phyloP scores from a whole-genome alignment of 1,284 basidiomycete genomes.

The Thelephora terrestris region DNA sequence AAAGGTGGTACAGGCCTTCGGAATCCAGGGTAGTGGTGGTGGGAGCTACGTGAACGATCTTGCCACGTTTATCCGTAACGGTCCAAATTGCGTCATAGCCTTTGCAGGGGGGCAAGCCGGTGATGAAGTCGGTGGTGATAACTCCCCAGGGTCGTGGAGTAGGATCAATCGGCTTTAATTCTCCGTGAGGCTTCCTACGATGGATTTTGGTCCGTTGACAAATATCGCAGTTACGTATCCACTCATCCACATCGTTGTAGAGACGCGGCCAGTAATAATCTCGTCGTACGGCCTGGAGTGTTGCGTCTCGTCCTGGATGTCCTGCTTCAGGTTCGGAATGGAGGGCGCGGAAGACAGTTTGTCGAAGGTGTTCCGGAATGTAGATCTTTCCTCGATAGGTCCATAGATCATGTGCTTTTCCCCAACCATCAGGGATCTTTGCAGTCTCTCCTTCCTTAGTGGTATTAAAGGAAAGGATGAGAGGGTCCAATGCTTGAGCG shows the following conservation, averaged over 20 bases:
- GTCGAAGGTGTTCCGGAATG: slow-evolving; percentile 13
- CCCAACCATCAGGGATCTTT: too few species aligned
- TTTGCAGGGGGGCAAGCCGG: slow-evolving; percentile 21
- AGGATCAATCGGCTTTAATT: neutral
- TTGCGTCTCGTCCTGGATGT: too few species aligned
- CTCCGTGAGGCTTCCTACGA: neutral
- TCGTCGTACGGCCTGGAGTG: too few species aligned
- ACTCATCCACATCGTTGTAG: too few species aligned
- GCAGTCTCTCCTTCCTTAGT: too few species aligned
- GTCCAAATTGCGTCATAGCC: slow-evolving; percentile 28
- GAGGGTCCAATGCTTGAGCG: neutral
- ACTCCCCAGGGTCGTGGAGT: neutral
- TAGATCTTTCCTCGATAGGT: slow-evolving; percentile 10
- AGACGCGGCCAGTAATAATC: too few species aligned
- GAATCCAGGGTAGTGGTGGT: slow-evolving; percentile 19
- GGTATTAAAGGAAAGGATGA: neutral
- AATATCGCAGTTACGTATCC: too few species aligned
- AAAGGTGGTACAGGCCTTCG: slow-evolving; percentile 16
- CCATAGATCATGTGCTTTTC: slow-evolving; percentile 3
- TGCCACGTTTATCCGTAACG: slow-evolving; percentile 27
- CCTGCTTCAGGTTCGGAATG: neutral
- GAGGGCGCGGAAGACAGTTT: neutral
- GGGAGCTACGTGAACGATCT: slow-evolving; percentile 20
- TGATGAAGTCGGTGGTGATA: slow-evolving; percentile 23
- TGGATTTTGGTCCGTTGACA: neutral